A percentile compares a stretch with the other conserved stretches of the same genome.
Conservation (phyloP, 208 protist species). For the Crithidia fasciculata region DNA sequence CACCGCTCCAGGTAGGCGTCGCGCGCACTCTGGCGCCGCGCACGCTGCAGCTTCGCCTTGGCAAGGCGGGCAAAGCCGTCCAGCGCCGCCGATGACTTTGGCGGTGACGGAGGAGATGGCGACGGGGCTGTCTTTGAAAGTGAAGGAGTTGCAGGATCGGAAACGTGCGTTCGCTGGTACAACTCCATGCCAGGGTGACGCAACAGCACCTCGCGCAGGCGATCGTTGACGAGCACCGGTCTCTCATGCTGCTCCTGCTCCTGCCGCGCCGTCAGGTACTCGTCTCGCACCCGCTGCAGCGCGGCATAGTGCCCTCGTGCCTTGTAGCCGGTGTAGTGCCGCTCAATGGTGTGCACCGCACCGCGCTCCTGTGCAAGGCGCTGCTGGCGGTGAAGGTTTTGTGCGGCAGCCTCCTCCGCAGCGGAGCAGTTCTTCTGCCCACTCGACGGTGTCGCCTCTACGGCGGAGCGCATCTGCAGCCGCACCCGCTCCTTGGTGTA, state of each 20-base stretch:
- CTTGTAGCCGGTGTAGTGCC: constrained; percentile 4
- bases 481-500: constrained; percentile 24
- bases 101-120: not conserved
- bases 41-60: constrained; percentile 27
- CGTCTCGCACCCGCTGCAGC: constrained; percentile 21
- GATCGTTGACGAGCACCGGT: constrained; percentile 9
- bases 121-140: not conserved
- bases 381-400: constrained; percentile 4
- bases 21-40: constrained; percentile 12
- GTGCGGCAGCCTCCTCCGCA: not conserved
- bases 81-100: not conserved
- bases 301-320: constrained; percentile 18
- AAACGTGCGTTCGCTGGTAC: not conserved
- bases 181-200: constrained; percentile 11
- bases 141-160: not conserved
- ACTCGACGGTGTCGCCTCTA: not conserved
- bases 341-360: constrained; percentile 19
- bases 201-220: constrained; percentile 11
- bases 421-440: not conserved
- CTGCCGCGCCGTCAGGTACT: constrained; percentile 23
- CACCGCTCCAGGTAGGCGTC: constrained; percentile 29
- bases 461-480: not conserved
- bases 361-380: constrained; percentile 18
- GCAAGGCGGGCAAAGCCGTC: not conserved
- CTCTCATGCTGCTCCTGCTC: constrained; percentile 12